Conservation (phyloP, 768 basidiomycete genomes). For the Russula brevipes region DNA sequence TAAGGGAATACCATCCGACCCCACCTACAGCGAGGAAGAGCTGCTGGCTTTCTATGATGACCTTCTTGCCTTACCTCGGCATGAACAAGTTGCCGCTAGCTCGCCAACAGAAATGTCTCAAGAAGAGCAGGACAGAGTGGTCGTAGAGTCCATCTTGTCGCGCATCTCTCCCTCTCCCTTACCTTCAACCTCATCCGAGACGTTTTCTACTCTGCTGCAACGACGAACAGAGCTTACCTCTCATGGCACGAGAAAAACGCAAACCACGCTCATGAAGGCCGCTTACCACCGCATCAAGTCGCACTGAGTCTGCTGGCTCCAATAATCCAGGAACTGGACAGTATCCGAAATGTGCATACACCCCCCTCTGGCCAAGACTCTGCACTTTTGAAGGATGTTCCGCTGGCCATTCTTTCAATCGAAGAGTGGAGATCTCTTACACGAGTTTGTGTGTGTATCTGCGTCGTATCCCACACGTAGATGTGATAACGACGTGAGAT, state of each 20-base stretch:
- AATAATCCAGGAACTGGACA: background rate
- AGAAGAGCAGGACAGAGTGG: constrained; percentile 16
- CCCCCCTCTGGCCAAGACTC: background rate
- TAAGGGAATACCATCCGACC: constrained; percentile 1
- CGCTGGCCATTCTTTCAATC: constrained; percentile 40
- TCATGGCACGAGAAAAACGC: background rate
- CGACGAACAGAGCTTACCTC: background rate
- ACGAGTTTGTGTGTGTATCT: constrained; percentile 48
- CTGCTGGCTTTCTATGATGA: constrained; percentile 40
- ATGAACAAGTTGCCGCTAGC: constrained; percentile 5
- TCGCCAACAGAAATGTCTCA: constrained; percentile 10
- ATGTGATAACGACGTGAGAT: constrained; percentile 5
- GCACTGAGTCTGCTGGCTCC: background rate
- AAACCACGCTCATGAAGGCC: background rate
- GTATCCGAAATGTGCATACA: background rate
- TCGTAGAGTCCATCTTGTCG: constrained; percentile 35
- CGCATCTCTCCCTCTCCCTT: background rate
- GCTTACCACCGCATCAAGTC: background rate
- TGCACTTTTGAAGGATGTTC: background rate
- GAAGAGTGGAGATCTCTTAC: constrained; percentile 44
- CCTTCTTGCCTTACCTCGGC: constrained; percentile 32
- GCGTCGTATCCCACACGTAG: constrained; percentile 32
- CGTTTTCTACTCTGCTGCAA: constrained; percentile 11
- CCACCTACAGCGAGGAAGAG: constrained; percentile 35
- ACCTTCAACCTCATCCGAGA: background rate